These are phyloP conservation scores for Coemansia sp. DNA, from an alignment of 192 early-diverging fungal genomes.

Conservation along the genomic window DNA sequence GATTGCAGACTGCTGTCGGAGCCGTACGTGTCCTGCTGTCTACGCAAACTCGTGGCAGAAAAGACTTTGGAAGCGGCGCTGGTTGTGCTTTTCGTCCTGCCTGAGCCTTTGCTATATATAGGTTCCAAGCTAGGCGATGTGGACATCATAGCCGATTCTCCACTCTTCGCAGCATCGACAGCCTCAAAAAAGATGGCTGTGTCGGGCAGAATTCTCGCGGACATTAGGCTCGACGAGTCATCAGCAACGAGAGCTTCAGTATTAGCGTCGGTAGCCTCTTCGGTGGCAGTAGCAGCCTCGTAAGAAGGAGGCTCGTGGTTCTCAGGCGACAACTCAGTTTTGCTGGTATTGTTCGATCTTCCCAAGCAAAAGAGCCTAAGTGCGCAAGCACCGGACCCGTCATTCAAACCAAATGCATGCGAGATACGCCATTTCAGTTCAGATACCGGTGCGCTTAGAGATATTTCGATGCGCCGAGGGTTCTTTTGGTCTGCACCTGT, in stretches of 20 bases:
- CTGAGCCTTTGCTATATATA: not conserved
- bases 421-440: conserved; percentile 29
- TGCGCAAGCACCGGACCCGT: not conserved
- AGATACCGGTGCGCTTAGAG: conserved; percentile 23
- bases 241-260: conserved; percentile 1
- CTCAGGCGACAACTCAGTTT: not conserved
- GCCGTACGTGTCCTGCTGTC: conserved; percentile 5
- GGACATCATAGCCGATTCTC: not conserved
- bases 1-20: conserved; percentile 13
- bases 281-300: conserved; percentile 16
- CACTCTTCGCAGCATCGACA: not conserved
- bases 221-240: conserved; percentile 12
- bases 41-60: not conserved
- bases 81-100: not conserved
- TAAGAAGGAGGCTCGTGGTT: conserved; percentile 18
- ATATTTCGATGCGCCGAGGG: conserved; percentile 20
- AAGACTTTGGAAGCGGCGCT: not conserved
- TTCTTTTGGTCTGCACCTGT: not conserved
- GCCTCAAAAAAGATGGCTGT: conserved; percentile 17
- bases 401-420: conserved; percentile 7
- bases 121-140: not conserved
- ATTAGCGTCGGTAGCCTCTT: not conserved
- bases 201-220: conserved; percentile 24
- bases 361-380: not conserved
- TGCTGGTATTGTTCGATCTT: not conserved